Percentiles rank a stretch among this genome's conserved stretches.
Conservation (phyloP, 768 basidiomycete genomes). For the Sporobolomyces pararoseus region DNA sequence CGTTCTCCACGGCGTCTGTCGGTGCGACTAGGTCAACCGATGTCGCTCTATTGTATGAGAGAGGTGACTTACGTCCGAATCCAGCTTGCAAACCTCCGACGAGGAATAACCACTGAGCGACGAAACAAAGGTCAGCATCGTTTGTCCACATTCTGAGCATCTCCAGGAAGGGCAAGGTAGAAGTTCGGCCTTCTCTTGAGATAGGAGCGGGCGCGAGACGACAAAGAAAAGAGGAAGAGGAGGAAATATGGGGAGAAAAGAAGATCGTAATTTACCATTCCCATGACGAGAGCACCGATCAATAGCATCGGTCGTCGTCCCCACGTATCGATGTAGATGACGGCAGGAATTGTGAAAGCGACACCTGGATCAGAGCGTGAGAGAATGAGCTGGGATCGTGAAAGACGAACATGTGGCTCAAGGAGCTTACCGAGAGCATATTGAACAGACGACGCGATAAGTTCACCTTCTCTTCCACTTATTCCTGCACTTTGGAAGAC, state of each 20-base stretch:
- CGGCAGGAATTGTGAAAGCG: constrained; percentile 48
- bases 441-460: constrained; percentile 70
- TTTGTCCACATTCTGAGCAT: too few species aligned
- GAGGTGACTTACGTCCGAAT: constrained; percentile 54
- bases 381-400: neutral
- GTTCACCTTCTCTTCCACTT: constrained; percentile 67
- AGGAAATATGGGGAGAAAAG: too few species aligned
- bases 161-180: too few species aligned
- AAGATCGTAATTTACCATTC: constrained; percentile 51
- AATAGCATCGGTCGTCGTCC: constrained; percentile 74
- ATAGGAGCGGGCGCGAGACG: too few species aligned
- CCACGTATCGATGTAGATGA: constrained; percentile 70
- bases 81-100: constrained; percentile 70
- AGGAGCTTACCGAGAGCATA: constrained; percentile 47
- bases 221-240: too few species aligned
- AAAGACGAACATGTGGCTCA: neutral
- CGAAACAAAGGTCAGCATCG: neutral
- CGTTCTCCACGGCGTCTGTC: constrained; percentile 9
- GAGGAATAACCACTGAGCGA: constrained; percentile 59
- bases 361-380: neutral
- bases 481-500: constrained; percentile 74
- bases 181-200: too few species aligned
- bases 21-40: neutral
- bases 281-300: constrained; percentile 52
- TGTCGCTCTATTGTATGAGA: constrained; percentile 31